Conservation (phyloP, 139 green algal genomes). For the Astrephomene gubernaculifera region DNA sequence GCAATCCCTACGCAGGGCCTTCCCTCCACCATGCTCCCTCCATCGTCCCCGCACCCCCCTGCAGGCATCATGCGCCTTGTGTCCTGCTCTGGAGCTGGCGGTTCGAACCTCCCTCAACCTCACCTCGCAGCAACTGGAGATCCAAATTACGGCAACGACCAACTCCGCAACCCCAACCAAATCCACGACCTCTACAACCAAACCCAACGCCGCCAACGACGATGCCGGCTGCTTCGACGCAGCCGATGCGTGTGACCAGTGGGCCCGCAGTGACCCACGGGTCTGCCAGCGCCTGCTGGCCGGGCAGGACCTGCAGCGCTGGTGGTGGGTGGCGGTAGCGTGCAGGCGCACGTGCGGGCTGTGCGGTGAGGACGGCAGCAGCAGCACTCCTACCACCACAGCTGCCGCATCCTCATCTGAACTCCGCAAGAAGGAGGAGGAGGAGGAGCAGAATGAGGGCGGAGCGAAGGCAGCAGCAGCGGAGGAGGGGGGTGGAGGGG, state of each 20-base stretch:
- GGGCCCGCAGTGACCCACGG: background rate
- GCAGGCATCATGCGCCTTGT: slow-evolving; percentile 27
- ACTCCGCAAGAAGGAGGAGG: background rate
- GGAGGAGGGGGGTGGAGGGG: background rate
- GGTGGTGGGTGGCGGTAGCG: slow-evolving; percentile 32
- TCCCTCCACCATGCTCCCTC: too few relatives aligned
- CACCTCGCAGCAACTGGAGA: background rate
- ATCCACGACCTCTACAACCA: too few relatives aligned
- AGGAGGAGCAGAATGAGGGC: background rate
- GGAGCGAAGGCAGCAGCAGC: background rate
- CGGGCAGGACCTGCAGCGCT: background rate
- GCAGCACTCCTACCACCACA: background rate
- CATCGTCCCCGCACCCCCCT: background rate
- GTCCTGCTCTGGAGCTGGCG: slow-evolving; percentile 5
- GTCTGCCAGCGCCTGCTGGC: slow-evolving; percentile 32
- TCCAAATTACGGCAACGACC: too few relatives aligned
- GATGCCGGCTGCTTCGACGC: slow-evolving; percentile 15
- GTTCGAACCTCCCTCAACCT: slow-evolving; percentile 8
- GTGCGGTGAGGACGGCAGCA: background rate
- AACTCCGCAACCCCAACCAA: too few relatives aligned
- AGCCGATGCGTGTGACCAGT: slow-evolving; percentile 20
- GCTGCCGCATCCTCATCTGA: background rate
- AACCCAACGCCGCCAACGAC: too few relatives aligned
- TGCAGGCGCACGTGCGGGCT: slow-evolving; percentile 30
- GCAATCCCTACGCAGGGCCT: too few relatives aligned